Conservation (phyloP, 2,329 filamentous ascomycete species). For the Byssothecium circinans region DNA sequence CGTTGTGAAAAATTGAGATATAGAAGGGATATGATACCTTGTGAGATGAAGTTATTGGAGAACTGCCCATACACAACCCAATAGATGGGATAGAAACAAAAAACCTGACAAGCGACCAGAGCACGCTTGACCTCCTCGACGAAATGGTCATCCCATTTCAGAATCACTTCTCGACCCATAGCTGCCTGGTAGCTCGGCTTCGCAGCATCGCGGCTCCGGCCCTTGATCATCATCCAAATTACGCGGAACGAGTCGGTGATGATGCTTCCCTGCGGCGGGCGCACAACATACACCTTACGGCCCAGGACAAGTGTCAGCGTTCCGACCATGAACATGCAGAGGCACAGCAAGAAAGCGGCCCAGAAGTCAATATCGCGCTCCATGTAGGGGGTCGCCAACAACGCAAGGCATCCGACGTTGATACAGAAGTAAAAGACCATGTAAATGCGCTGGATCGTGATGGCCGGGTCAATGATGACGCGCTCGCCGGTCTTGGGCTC, state of each 20-base stretch:
- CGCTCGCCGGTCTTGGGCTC: conserved; percentile 50
- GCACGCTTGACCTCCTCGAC: conserved; percentile 72
- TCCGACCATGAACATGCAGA: conserved; percentile 67
- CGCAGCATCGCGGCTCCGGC: conserved; percentile 61
- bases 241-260: conserved; percentile 58
- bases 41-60: conserved; percentile 51
- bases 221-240: conserved; percentile 59
- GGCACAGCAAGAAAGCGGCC: conserved; percentile 66
- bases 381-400: conserved; percentile 70
- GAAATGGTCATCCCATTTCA: conserved; percentile 70
- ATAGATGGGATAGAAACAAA: conserved; percentile 54
- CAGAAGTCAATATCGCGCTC: conserved; percentile 71
- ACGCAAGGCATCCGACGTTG: conserved; percentile 70
- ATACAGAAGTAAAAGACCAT: conserved; percentile 71
- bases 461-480: conserved; percentile 51
- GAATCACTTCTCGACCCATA: conserved; percentile 48
- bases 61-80: conserved; percentile 49
- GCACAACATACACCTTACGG: conserved; percentile 42
- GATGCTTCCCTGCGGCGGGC: conserved; percentile 43
- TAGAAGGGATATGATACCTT: conserved; percentile 19
- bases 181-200: conserved; percentile 67
- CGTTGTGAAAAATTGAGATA: neutral
- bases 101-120: conserved; percentile 68
- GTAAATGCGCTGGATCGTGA: conserved; percentile 53
- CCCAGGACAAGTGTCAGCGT: conserved; percentile 54